Base-by-base conservation (phyloP, 208 protist species). In the Leishmania arabica region DNA sequence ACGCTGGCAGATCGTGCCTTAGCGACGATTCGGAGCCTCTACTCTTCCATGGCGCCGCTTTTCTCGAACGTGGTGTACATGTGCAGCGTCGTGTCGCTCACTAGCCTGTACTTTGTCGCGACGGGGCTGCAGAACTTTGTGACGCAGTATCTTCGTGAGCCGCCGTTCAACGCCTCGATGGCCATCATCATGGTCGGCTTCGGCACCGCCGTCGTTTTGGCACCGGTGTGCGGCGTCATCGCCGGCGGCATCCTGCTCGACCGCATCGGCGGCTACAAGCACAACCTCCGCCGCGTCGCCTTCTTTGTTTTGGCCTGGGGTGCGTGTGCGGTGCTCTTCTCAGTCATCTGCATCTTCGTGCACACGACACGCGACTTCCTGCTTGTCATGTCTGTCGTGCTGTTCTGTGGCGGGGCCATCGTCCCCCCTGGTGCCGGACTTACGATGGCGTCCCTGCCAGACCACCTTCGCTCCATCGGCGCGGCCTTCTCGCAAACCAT, bases 121-220 rank as follows among this genome's bases (percentile, higher is more conserved):
- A 97, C 95, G 0, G 95, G 92, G 5, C 81, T 98, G 54, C 95
- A 98, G 75, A 93, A 97, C 79, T 98, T 95, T 75, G 85, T 98
- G n/a, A 98, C 97, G 64, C 89, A 88, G 80, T 98, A 98, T 79
- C 89, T 98, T 72, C 90, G 84, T 21, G 90, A 89, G 21, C 83
- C 84, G 37, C 93, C 93, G 15, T 96, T 96, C 82, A 91, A 94
- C 65, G 93, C 93, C 2, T 93, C 93, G 3, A 95, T 95, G 88
- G 64, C 88, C 51, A 94, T 90, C 47, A 93, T 98, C 71, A 95
- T 96, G 84, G 37, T 91, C 34, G 92, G 93, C 42, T 98, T 98
- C 77, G 92, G 93, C 71, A 84, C 82, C 21, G 86, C 93, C 8
- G 88, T 97, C 31, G 91, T 96, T 62, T 93, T 91, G 45, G 93